These are phyloP conservation scores for Yarrowia divulgata DNA, from an alignment of 805 yeast species.

Conservation along the genomic window DNA sequence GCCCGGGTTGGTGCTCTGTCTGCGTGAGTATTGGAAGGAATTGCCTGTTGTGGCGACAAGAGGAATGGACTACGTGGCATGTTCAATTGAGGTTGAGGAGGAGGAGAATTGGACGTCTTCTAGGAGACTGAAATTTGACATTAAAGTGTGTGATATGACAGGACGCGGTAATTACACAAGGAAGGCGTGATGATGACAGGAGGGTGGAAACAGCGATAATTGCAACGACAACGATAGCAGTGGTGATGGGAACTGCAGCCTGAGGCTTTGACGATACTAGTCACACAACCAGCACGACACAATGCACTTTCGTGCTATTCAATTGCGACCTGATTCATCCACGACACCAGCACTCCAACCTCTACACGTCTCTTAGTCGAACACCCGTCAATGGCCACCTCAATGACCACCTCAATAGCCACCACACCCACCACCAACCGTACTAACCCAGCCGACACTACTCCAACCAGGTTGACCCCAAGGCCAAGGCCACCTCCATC, in stretches of 20 bases:
- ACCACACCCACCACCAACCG: not conserved
- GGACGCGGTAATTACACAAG: slow-evolving; percentile 7
- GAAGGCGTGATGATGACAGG: not conserved
- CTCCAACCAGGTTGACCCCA: slow-evolving; percentile 67
- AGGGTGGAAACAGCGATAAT: not conserved
- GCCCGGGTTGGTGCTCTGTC: slow-evolving; percentile 40
- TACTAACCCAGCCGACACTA: slow-evolving; percentile 44
- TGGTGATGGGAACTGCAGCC: too few relatives aligned
- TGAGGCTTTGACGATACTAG: too few relatives aligned
- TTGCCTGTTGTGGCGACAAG: not conserved
- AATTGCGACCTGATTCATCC: not conserved
- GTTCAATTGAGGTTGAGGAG: slow-evolving; percentile 22
- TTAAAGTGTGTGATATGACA: not conserved
- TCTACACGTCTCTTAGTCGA: too few relatives aligned
- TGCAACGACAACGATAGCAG: not conserved
- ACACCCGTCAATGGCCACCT: too few relatives aligned
- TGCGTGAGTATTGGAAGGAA: slow-evolving; percentile 33
- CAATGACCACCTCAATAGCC: not conserved
- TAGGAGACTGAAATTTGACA: not conserved
- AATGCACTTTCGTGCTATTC: not conserved
- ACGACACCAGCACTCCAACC: not conserved
- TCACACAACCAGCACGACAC: too few relatives aligned
- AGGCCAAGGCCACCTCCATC: slow-evolving; percentile 87
- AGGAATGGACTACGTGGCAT: slow-evolving; percentile 2
- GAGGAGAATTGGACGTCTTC: not conserved